phyloP scores from a whole-genome alignment of 768 basidiomycete species.

The Kockovaella imperatae region DNA sequence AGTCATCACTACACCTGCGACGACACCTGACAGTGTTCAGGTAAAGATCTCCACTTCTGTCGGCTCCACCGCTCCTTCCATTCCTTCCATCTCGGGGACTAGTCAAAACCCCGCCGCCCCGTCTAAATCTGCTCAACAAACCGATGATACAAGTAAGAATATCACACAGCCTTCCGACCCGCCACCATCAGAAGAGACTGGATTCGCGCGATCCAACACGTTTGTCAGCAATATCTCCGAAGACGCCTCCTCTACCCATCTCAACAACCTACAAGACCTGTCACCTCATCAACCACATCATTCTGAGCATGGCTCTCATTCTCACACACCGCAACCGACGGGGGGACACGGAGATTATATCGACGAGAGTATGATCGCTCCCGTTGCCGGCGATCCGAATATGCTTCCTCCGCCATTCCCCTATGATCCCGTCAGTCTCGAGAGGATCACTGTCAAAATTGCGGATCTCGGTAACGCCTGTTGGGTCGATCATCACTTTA shows the following conservation, averaged over 20 bases:
- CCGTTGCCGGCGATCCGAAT: constrained; percentile 47
- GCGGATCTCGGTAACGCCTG: constrained; percentile 97
- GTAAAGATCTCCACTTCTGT: constrained; percentile 36
- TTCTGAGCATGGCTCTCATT: too few relatives aligned
- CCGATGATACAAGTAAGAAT: constrained; percentile 16
- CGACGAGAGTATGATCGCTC: constrained; percentile 28
- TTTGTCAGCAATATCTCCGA: too few relatives aligned
- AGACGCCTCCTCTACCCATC: constrained; percentile 36
- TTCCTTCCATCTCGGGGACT: constrained; percentile 8
- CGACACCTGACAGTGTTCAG: constrained; percentile 24
- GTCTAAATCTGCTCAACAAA: constrained; percentile 3
- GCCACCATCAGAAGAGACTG: constrained; percentile 10
- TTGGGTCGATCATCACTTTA: constrained; percentile 84
- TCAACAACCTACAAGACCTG: constrained; percentile 36
- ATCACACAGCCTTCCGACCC: neutral
- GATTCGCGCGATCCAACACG: too few relatives aligned
- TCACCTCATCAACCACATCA: constrained; percentile 37
- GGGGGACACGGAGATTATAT: constrained; percentile 5
- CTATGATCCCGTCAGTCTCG: constrained; percentile 39
- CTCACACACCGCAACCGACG: constrained; percentile 10
- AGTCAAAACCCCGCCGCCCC: constrained; percentile 1
- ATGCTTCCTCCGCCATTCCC: constrained; percentile 46
- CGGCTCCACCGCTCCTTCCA: constrained; percentile 38
- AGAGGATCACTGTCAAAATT: constrained; percentile 87
- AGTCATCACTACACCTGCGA: constrained; percentile 35